Evolutionary conservation across 2,329 filamentous ascomycete species (phyloP), one percentile per base, ranked within the genome.

Genomic region (Ceratocystis destructans): DNA sequence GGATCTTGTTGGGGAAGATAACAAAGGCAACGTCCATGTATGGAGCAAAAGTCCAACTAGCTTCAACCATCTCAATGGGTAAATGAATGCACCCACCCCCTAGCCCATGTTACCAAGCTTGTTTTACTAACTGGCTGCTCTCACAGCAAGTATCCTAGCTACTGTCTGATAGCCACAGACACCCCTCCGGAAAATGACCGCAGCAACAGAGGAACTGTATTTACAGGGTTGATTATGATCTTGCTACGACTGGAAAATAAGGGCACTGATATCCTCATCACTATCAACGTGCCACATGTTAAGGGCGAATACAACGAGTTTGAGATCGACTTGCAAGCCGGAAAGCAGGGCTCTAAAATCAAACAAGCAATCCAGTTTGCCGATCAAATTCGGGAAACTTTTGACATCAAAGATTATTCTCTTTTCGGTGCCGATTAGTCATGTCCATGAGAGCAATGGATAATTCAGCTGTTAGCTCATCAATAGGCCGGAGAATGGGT

Each of bases 251-350:
- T 97, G 61, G 87, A 87, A 75, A 81, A 83, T 71, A 81, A 91
- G 73, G 80, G 79, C 67, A 93, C 92, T 0, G 93, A 97, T 75
- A 77, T 97, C 48, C 78, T 96, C 61, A 84, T 96, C 69, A 89
- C 89, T 50, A 84, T 96, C 73, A 96, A 96, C 75, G 88, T 96
- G 61, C 93, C 92, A 33, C 87, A 94, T 73, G 87, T 90, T 70
- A 81, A 83, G 71, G 86, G 87, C 69, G 84, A 88, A 74, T 90
- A 90, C 73, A 80, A 86, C 71, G 83, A 86, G 74, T 86, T 87
- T 7, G 86, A 90, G 41, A 83, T 93, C 17, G 84, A 89, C 72
- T 76, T 86, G 66, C 80, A 84, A 72, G 75, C 84, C 66, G 85
- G 85, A 17, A 85, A 82, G 73, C 81, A 82, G 72, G 88, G 86